Evolutionary conservation across 2,329 filamentous ascomycete species (phyloP), one percentile per base, ranked within the genome.

Genomic region (Arthrobotrys sphaeroides): DNA sequence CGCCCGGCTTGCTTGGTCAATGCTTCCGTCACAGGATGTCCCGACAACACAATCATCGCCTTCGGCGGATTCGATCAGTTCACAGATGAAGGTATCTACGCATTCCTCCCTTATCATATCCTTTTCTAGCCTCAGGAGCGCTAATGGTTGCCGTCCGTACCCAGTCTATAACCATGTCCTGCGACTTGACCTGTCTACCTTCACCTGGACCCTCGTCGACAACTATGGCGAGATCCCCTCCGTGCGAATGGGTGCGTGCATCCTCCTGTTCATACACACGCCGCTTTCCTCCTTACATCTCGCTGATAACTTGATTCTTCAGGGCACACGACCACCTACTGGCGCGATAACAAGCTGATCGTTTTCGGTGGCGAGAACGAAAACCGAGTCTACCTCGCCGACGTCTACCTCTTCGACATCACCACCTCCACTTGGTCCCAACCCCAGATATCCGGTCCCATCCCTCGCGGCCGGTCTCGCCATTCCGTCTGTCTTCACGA

Each of bases 31-130:
- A 99, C 95, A n/a, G 97, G 97, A 82, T 97, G 95, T 81, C 94
- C 94, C 73, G 95, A 97, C 84, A 95, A 98, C 82, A 90, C 95
- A 83, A 98, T 99, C 80, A 98, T 96, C 83, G 95, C 94, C 9
- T 99, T 99, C 85, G 95, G 95, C 45, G 95, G 95, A 16, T 99
- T 99, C 81, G 95, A 99, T 81, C 94, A 98, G 83, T 98, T 97
- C 82, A 99, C 95, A 0, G 95, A 99, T 82, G 95, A 99, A 85
- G 92, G 87, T 87, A 77, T 22, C 79, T 62, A 36, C 40, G 20
- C 40, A 20, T 33, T 33, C 28, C 45, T 12, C 49, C 20, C 31
- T 20, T 40, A 33, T 57, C 13, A 20, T 22, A 59, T 47, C 18
- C 61, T 9, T 33, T 64, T 42, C 42, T 73, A 24, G 60, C 24